Evolutionary conservation across 768 basidiomycete genomes (phyloP).

Genomic region (Leccinum variicolor): DNA sequence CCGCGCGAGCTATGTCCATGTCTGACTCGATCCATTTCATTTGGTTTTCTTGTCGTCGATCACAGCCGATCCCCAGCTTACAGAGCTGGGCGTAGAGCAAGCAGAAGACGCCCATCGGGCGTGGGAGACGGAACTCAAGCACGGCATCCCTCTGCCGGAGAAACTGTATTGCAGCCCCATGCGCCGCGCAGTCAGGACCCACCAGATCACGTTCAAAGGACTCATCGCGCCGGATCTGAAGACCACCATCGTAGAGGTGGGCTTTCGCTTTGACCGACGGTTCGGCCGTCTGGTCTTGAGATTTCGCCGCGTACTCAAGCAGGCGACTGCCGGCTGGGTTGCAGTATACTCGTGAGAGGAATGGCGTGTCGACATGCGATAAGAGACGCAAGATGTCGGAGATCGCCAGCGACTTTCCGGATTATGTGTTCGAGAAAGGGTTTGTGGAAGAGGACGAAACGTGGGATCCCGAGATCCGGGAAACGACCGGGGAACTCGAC

Average conservation of each 20-base stretch:
- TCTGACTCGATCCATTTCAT: background rate
- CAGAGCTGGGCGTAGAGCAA: constrained; percentile 52
- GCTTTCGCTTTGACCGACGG: background rate
- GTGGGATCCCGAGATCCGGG: constrained; percentile 55
- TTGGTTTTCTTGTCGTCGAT: background rate
- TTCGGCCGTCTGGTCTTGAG: background rate
- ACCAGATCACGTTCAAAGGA: constrained; percentile 48
- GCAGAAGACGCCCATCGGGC: constrained; percentile 41
- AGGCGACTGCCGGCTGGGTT: background rate
- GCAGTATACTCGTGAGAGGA: constrained; percentile 65
- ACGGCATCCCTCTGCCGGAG: constrained; percentile 48
- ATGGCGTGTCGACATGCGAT: constrained; percentile 71
- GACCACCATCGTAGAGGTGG: constrained; percentile 56
- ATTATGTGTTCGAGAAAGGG: constrained; percentile 51
- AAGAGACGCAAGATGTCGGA: constrained; percentile 48
- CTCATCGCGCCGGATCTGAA: constrained; percentile 30
- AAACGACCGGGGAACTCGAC: constrained; percentile 40
- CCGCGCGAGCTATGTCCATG: background rate
- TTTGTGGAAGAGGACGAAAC: constrained; percentile 62
- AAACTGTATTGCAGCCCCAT: constrained; percentile 62
- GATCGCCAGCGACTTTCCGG: constrained; percentile 46
- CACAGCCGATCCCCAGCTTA: constrained; percentile 66
- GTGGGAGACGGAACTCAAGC: constrained; percentile 47
- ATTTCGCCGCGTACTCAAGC: background rate
- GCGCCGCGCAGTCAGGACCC: constrained; percentile 57